Base-by-base conservation (phyloP, 768 basidiomycete species). In the Pulveroboletus sp. region DNA sequence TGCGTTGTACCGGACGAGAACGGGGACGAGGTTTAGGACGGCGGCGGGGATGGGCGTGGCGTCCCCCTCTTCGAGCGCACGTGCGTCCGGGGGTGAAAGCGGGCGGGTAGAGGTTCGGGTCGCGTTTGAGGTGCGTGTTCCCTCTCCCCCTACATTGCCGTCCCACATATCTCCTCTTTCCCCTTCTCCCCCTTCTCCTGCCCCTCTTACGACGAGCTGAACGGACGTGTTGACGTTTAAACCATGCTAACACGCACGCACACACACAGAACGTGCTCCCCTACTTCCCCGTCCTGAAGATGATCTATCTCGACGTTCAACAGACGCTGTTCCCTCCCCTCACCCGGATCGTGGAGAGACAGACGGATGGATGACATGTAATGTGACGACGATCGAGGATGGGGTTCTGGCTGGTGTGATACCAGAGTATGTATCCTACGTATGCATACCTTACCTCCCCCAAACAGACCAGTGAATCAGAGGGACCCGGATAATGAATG, bases 221-320 rank as follows among this genome's bases (percentile, higher is more conserved):
- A n/a, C n/a, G n/a, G n/a, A n/a, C n/a, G n/a, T n/a, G n/a, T n/a
- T n/a, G n/a, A n/a, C n/a, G n/a, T n/a, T n/a, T n/a, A n/a, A n/a
- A n/a, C n/a, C 21, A 5, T n/a, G 36, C 17, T 8, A 37, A 37
- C 30, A 18, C 4, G 10, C 3, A 30, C 12, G n/a, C n/a, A 11
- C 57, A 89, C 3, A 3, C 21, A 21, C 3, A 21, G 89, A 80
- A 83, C 62, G 63, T 82, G 17, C 64, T 86, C 3, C 87, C 89
- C 2, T 76, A 73, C 45, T 80, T 85, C 63, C 70, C 76, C 1
- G 72, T 89, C 11, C 74, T 90, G 27, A 61, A 77, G 7, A 67
- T 76, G 41, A 75, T 87, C 11, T 85, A 86, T 57, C 73, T 71
- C 14, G 79, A 76, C n/a, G 72, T 89, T 27, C 81, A 85, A 50